Percentiles rank a stretch among this genome's conserved stretches.
phyloP scores from a whole-genome alignment of 441 rosid genomes.

The Bocquillonia castaneifolia region DNA sequence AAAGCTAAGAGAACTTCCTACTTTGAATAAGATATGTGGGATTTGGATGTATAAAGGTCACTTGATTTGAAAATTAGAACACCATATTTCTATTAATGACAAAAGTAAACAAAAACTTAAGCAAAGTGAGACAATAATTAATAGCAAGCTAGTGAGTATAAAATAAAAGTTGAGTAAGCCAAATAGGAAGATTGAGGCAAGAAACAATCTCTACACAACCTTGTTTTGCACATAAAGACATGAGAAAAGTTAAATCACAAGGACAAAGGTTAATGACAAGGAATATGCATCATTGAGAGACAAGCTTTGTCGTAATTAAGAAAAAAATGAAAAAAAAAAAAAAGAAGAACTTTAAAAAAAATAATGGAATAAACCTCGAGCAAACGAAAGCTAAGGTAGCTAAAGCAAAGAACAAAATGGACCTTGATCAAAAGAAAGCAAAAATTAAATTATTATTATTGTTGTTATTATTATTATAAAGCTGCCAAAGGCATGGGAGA shows the following conservation, averaged over 20 bases:
- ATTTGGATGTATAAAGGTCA: background rate
- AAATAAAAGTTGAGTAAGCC: background rate
- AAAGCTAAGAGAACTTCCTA: background rate
- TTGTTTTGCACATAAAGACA: conserved; percentile 21
- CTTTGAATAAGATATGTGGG: background rate
- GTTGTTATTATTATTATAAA: too few species aligned
- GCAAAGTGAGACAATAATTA: background rate
- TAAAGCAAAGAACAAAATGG: conserved; percentile 11
- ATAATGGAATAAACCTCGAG: conserved; percentile 14
- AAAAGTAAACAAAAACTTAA: background rate
- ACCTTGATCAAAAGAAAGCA: conserved; percentile 22
- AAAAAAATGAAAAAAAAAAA: background rate
- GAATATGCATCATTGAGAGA: conserved; percentile 2
- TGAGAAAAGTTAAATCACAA: conserved; percentile 30
- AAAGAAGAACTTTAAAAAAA: background rate
- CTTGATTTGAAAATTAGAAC: background rate
- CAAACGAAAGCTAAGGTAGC: conserved; percentile 4
- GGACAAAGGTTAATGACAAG: conserved; percentile 19
- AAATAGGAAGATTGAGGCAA: background rate
- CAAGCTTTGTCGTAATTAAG: background rate
- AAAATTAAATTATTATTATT: background rate
- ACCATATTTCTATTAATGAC: background rate
- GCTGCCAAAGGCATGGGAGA: conserved; percentile 15
- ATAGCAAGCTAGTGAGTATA: background rate
- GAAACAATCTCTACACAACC: conserved; percentile 19